Evolutionary conservation across 1,284 basidiomycete species (phyloP).

Genomic region (Leccinum fuscescens): DNA sequence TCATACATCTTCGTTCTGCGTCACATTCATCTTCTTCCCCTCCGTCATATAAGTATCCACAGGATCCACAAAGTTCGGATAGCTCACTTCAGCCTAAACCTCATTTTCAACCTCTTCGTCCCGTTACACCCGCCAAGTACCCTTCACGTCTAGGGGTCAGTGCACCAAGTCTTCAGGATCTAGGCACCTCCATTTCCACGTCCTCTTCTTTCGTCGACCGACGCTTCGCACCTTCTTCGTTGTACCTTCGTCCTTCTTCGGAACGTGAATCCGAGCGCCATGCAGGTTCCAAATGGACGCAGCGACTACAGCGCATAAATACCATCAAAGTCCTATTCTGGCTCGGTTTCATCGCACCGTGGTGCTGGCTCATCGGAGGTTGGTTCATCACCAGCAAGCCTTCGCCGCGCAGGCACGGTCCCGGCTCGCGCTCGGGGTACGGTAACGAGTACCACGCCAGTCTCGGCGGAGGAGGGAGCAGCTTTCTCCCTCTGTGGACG

Average conservation of each 20-base stretch:
- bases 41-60: constrained; percentile 28
- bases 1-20: constrained; percentile 16
- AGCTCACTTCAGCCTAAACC: constrained; percentile 4
- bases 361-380: constrained; percentile 69
- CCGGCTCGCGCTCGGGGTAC: constrained; percentile 2
- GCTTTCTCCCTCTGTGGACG: constrained; percentile 38
- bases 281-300: constrained; percentile 22
- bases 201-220: constrained; percentile 37
- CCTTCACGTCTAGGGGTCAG: constrained; percentile 17
- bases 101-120: constrained; percentile 13
- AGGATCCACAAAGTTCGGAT: constrained; percentile 19
- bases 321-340: constrained; percentile 65
- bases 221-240: constrained; percentile 32
- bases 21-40: constrained; percentile 26
- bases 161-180: constrained; percentile 33
- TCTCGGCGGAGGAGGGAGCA: constrained; percentile 21
- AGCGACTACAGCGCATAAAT: constrained; percentile 32
- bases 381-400: constrained; percentile 49
- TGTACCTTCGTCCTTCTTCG: constrained; percentile 24
- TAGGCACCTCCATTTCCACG: constrained; percentile 22
- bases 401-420: constrained; percentile 1
- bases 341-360: constrained; percentile 63
- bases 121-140: constrained; percentile 3
- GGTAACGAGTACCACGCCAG: constrained; percentile 14
- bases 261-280: constrained; percentile 24